A percentile compares a stretch with the other conserved stretches of the same genome.
Evolutionary conservation across 1,284 basidiomycete species (phyloP).

Genomic region (Malassezia restricta): DNA sequence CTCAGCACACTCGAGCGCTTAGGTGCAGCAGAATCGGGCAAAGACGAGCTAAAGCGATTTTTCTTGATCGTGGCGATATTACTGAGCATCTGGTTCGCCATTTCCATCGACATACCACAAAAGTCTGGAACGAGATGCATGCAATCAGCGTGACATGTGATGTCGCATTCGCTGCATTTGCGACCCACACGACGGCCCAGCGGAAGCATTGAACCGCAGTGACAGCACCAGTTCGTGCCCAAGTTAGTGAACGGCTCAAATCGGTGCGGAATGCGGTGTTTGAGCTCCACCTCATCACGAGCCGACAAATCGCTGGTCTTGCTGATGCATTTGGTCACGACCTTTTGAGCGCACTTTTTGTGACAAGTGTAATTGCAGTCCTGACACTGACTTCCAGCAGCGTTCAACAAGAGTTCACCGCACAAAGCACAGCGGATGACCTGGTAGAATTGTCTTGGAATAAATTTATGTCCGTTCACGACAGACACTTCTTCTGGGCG

Average conservation of each 20-base stretch:
- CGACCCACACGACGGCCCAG: constrained; percentile 91
- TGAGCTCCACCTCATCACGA: constrained; percentile 95
- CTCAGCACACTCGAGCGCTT: no score
- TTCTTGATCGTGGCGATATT: constrained; percentile 64
- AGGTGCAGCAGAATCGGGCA: no score
- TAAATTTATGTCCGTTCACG: constrained; percentile 98
- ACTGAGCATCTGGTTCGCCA: constrained; percentile 80
- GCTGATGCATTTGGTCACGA: constrained; percentile 97
- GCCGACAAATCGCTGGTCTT: constrained; percentile 82
- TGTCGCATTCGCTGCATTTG: constrained; percentile 86
- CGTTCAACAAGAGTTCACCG: constrained; percentile 92
- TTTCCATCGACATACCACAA: constrained; percentile 99
- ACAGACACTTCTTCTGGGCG: constrained; percentile 96
- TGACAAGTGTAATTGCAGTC: constrained; percentile 98
- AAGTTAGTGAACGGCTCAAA: constrained; percentile 96
- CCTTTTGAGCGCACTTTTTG: constrained; percentile 94
- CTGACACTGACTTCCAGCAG: constrained; percentile 94
- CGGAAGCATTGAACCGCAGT: constrained; percentile 88
- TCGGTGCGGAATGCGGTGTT: constrained; percentile 96
- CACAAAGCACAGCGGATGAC: constrained; percentile 91
- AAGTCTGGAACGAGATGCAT: constrained; percentile 97
- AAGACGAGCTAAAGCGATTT: neutral
- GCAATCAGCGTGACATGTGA: constrained; percentile 95
- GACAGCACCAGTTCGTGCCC: constrained; percentile 98
- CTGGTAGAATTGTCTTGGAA: constrained; percentile 95